A percentile compares a stretch with the other conserved stretches of the same genome.
Conservation (phyloP, 768 basidiomycete species). For the Sporobolomyces phaffii region DNA sequence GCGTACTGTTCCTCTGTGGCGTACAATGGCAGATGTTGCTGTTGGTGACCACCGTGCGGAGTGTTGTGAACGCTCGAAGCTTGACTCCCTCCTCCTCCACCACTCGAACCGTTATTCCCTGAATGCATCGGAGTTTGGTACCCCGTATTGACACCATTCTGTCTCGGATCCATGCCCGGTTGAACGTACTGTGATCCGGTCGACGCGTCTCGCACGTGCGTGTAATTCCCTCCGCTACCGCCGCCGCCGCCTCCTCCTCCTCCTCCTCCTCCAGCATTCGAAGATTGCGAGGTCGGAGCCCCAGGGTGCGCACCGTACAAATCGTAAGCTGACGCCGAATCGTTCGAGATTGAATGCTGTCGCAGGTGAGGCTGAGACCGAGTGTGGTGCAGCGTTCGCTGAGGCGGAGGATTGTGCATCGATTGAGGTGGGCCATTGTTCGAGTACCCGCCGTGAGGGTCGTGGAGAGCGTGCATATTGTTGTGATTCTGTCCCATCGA, state of each 20-base stretch:
- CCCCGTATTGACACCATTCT: not conserved
- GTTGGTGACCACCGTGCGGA: not conserved
- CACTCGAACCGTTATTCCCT: not conserved
- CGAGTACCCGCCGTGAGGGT: not conserved
- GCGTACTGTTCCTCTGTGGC: not conserved
- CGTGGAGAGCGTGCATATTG: not conserved
- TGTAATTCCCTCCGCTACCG: not conserved
- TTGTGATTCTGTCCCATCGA: not conserved
- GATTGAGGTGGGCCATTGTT: conserved; percentile 3
- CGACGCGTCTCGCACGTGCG: not conserved
- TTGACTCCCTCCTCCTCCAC: conserved; percentile 8
- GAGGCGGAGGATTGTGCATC: conserved; percentile 8
- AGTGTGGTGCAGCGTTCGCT: conserved; percentile 27
- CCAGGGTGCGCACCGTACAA: conserved; percentile 5
- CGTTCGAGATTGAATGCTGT: conserved; percentile 3
- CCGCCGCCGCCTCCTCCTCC: not conserved
- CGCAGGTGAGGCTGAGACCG: conserved; percentile 21
- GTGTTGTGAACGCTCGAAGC: not conserved
- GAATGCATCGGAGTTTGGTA: conserved; percentile 23
- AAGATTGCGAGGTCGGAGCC: not conserved
- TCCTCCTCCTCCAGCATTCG: no score
- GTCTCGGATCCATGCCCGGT: conserved; percentile 5
- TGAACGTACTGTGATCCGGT: not conserved
- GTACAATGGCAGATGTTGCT: conserved; percentile 1
- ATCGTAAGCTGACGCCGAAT: conserved; percentile 10